Conservation (phyloP, 1,284 basidiomycete species). For the Cystobasidium slooffiae region DNA sequence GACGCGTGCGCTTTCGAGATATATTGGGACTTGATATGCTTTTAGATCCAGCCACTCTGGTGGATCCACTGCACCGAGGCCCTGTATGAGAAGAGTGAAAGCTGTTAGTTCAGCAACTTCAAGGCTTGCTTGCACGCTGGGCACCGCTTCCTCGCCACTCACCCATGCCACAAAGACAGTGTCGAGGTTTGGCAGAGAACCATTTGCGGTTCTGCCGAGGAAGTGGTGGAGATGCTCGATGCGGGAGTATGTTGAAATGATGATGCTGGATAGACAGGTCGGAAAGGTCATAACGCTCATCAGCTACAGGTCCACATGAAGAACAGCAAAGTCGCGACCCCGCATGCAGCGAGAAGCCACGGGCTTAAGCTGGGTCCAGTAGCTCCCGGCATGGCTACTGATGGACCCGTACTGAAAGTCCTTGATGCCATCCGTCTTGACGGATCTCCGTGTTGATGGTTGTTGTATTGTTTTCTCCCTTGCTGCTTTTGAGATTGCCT, state of each 20-base stretch:
- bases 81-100: no score
- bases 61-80: slow-evolving; percentile 39
- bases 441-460: neutral
- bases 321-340: slow-evolving; percentile 23
- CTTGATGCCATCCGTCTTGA: slow-evolving; percentile 20
- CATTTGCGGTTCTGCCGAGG: slow-evolving; percentile 32
- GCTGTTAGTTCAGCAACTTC: no score
- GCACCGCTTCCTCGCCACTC: slow-evolving; percentile 14
- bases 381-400: slow-evolving; percentile 8
- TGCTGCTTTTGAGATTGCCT: neutral
- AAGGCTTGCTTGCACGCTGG: no score
- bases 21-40: slow-evolving; percentile 34
- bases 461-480: neutral
- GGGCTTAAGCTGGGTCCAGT: slow-evolving; percentile 12
- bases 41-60: slow-evolving; percentile 27
- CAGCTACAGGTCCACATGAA: slow-evolving; percentile 5
- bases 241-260: slow-evolving; percentile 19
- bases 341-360: slow-evolving; percentile 14
- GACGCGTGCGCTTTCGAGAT: slow-evolving; percentile 26
- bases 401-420: slow-evolving; percentile 11
- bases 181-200: slow-evolving; percentile 33
- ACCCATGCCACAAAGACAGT: slow-evolving; percentile 41
- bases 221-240: slow-evolving; percentile 32
- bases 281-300: no score
- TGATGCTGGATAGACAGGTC: neutral